These are phyloP conservation scores for Sungouiozyma ichnusensis DNA, from an alignment of 805 yeast genomes.

Conservation along the genomic window DNA sequence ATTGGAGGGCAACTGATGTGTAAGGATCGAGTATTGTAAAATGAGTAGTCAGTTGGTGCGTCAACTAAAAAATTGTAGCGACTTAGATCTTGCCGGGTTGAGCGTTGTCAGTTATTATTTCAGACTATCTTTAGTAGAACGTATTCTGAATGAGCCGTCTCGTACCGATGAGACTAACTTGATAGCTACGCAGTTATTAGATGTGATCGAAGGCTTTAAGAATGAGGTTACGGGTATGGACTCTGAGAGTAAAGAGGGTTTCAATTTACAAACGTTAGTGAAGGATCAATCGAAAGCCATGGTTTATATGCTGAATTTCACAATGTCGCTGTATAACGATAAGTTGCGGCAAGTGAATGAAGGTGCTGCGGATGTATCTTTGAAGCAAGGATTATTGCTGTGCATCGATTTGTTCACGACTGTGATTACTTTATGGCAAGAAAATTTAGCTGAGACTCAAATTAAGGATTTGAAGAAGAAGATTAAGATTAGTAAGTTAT, in stretches of 20 bases:
- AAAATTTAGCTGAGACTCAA: conserved; percentile 4
- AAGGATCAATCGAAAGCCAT: conserved; percentile 49
- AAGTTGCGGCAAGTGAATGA: conserved; percentile 37
- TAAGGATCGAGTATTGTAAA: too few species aligned
- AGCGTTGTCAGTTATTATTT: conserved; percentile 24
- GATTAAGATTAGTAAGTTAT: conserved; percentile 22
- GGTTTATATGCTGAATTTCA: conserved; percentile 46
- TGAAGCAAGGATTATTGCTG: conserved; percentile 26
- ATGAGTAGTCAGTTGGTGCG: background rate
- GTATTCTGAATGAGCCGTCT: conserved; percentile 55
- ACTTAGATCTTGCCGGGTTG: conserved; percentile 18
- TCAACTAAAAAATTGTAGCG: conserved; percentile 12
- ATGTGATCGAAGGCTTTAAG: conserved; percentile 56
- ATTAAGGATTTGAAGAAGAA: conserved; percentile 11
- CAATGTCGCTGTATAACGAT: conserved; percentile 46
- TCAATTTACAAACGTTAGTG: conserved; percentile 35
- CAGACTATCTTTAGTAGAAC: conserved; percentile 58
- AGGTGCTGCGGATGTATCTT: conserved; percentile 15
- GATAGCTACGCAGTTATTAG: conserved; percentile 54
- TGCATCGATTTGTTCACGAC: conserved; percentile 20
- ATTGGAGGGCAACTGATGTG: too few species aligned
- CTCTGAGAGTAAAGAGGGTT: conserved; percentile 15
- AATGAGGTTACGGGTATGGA: conserved; percentile 12
- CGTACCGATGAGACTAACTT: conserved; percentile 44
- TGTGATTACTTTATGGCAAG: conserved; percentile 17